Base-by-base conservation (phyloP, 768 basidiomycete genomes). In the Boletus huronensis region DNA sequence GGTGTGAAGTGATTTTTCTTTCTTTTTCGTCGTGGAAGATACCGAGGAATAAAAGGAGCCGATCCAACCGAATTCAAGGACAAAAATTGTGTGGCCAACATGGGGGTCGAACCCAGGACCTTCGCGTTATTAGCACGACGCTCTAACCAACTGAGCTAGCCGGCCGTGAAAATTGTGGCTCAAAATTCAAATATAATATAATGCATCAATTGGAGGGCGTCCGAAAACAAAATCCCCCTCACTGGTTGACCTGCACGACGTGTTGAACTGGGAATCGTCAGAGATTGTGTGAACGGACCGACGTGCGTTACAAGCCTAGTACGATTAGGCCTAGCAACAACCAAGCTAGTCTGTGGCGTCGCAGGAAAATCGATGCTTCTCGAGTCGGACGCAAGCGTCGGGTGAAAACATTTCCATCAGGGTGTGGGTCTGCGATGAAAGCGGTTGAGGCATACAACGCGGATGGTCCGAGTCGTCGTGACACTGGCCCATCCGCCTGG, bases 41-140 rank as follows among this genome's bases (percentile, higher is more conserved):
- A 10, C 36, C 17, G n/a, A n/a, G n/a, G n/a, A n/a, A n/a, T n/a
- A n/a, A n/a, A n/a, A n/a, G n/a, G n/a, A n/a, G n/a, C n/a, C n/a
- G n/a, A n/a, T n/a, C n/a, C n/a, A n/a, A n/a, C n/a, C n/a, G n/a
- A 13, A 13, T 7, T 0, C 6, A 43, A 11, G 17, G 9, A 29
- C 13, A 48, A 58, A 60, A 54, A 52, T 6, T 0, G 3, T 14
- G 50, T 65, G 82, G 83, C 83, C 82, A 83, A 80, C 81, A 78
- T 84, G 83, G 82, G 83, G 83, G 77, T 84, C 82, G 83, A 85
- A 85, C 83, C 83, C 83, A 85, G 80, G 84, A 84, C 84, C 65
- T 67, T 67, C 67, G 65, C 67, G 67, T 69, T 67, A 67, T 67
- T 67, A 67, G 65, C 65, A 67, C 65, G 65, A 67, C 66, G 65